Percentiles rank a stretch among this genome's conserved stretches.
phyloP scores from a whole-genome alignment of 768 basidiomycete species.

The Artomyces pyxidatus region DNA sequence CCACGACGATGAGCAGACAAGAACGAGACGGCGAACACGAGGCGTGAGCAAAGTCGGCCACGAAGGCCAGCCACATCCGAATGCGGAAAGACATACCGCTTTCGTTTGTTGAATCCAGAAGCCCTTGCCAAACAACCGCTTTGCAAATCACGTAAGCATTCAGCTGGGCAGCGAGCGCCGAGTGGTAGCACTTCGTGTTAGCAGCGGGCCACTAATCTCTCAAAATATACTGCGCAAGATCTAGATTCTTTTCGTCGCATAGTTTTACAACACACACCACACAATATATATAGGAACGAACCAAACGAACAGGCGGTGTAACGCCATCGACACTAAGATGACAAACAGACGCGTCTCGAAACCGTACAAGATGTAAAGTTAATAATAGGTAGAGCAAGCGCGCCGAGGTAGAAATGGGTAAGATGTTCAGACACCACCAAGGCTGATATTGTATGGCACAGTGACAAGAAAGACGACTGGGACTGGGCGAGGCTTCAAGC shows the following conservation, averaged over 20 bases:
- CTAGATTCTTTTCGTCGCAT: too few species aligned
- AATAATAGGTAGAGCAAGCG: constrained; percentile 3
- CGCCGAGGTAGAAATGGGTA: background rate
- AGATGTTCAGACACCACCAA: background rate
- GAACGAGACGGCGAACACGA: too few species aligned
- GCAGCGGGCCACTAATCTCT: too few species aligned
- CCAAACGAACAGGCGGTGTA: background rate
- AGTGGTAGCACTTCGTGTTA: too few species aligned
- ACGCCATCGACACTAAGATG: background rate
- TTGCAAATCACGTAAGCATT: background rate
- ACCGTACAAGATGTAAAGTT: background rate
- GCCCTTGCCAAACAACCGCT: constrained; percentile 3
- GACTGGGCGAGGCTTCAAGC: background rate
- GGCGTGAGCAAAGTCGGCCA: too few species aligned
- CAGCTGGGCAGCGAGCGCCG: too few species aligned
- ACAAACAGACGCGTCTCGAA: background rate
- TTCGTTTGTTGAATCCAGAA: background rate
- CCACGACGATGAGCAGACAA: too few species aligned
- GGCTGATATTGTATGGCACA: background rate
- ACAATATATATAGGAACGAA: background rate
- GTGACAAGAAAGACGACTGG: background rate
- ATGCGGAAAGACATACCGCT: background rate
- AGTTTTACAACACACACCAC: too few species aligned
- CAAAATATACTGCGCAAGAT: too few species aligned
- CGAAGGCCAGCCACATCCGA: background rate